These are phyloP conservation scores for Cicer yamashitae DNA, from an alignment of 306 rosid species.

Conservation along the genomic window DNA sequence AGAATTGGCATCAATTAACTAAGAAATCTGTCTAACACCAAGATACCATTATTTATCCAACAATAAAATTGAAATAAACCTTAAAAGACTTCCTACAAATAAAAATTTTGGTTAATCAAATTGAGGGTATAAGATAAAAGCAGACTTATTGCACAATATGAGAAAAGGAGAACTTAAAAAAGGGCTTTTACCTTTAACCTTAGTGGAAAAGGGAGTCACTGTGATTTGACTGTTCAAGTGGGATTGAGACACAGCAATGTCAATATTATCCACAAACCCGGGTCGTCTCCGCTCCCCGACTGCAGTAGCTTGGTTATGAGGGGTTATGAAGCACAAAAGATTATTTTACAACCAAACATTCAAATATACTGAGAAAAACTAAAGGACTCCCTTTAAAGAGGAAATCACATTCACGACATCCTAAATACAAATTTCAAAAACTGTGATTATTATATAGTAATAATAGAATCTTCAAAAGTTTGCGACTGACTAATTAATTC, in stretches of 20 bases:
- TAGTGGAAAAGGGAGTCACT: constrained; percentile 43
- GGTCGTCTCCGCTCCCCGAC: constrained; percentile 62
- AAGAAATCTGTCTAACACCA: background rate
- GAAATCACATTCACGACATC: constrained; percentile 21
- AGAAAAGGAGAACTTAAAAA: constrained; percentile 27
- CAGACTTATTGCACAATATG: constrained; percentile 25
- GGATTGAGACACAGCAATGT: constrained; percentile 51
- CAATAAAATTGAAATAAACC: constrained; percentile 13
- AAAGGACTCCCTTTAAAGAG: constrained; percentile 31
- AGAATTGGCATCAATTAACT: background rate
- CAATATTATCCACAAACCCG: constrained; percentile 53
- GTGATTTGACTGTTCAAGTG: constrained; percentile 53
- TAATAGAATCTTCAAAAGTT: constrained; percentile 18
- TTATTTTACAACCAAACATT: constrained; percentile 32
- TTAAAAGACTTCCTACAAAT: constrained; percentile 5
- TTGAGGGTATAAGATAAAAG: background rate
- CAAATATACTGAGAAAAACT: constrained; percentile 39
- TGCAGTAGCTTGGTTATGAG: constrained; percentile 56
- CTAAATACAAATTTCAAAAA: constrained; percentile 28
- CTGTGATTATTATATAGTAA: background rate
- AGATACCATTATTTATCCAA: constrained; percentile 7
- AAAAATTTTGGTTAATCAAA: constrained; percentile 17
- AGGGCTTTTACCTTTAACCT: constrained; percentile 58
- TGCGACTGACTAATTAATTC: constrained; percentile 29
- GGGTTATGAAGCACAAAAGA: constrained; percentile 61